Evolutionary conservation across 2,329 filamentous ascomycete genomes (phyloP), one percentile per base, ranked within the genome.

Genomic region (Neonectria sp.): DNA sequence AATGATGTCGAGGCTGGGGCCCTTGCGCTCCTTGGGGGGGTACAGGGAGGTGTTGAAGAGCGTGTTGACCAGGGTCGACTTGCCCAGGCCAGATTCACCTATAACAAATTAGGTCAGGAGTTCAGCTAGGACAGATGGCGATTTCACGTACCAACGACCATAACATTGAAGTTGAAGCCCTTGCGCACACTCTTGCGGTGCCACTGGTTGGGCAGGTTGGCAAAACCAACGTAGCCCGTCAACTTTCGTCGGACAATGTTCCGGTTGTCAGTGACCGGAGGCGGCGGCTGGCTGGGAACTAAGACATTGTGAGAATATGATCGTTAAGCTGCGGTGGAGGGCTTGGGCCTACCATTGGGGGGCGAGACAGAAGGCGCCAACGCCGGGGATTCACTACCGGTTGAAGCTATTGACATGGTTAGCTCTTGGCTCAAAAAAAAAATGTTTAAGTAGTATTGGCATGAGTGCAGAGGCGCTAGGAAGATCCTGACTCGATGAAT

Each of bases 91-190:
- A 81, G 96, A 99, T 91, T 99, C 96, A 90, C 96, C 96, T 98
- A 75, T 3, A 33, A 27, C 4, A 48, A 35, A 24, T 33, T 21
- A 52, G 17, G 21, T 64, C 51, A 43, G 37, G 11, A 25, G 3
- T 27, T 46, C 46, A 17, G 56, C 33, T 49, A 17, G 35, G 3
- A 13, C n/a, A 25, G 7, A 9, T 2, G 21, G 31, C 13, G 9
- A 40, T 33, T 11, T 65, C 17, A 92, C 95, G 80, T 88, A 98
- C 96, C 96, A 85, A 99, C 96, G 84, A 99, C 96, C 96, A 99
- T 99, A 76, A 99, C 96, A 82, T 99, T 99, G 89, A 99, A 99
- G 90, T 98, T 99, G 90, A 99, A 99, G 70, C 96, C 96, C 86
- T 99, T 99, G 81, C 96, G 94, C 79, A 99, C 96, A 90, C 95